Base-by-base conservation (phyloP, 768 basidiomycete genomes). In the Pilatotrama ljubarskyi region DNA sequence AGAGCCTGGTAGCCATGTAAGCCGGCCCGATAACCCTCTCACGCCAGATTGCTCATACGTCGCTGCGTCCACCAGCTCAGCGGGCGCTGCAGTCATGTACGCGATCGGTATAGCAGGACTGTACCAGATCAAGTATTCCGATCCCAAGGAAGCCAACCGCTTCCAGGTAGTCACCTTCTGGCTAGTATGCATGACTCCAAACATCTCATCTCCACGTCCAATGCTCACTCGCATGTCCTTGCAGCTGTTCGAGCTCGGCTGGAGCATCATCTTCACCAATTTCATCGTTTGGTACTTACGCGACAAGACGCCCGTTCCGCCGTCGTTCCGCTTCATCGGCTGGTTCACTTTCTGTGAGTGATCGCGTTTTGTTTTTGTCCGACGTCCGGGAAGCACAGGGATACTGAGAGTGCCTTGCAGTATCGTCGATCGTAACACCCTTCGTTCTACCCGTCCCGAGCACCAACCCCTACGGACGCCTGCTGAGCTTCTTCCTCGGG, bases 321-420 rank as follows among this genome's bases (percentile, higher is more conserved):
- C 77, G 0, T 5, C 76, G 8, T 86, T 86, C 61, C 90, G 91
- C 64, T 64, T 79, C 5, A 62, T 73, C 2, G 88, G 88, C 26
- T 94, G 91, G 92, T 64, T 74, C 1, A 69, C 85, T 5, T 77
- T 94, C 10, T 72, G 90, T 91, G 65, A 17, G 81, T 70, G n/a
- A 5, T 50, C 32, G n/a, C 22, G 3, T 25, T 49, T 46, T 40
- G 46, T 29, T 55, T 35, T 2, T 25, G 8, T 22, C 54, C 20
- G 24, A 50, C 52, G 37, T 38, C 32, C 5, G 17, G 17, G 6
- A 36, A 29, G 15, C 38, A 46, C 20, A 55, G 35, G 35, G 22
- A 18, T 20, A 8, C 20, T 17, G 11, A 15, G 11, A 15, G 18
- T 15, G 14, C 20, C 35, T 7, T 22, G 41, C n/a, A 44, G 46